Evolutionary conservation across 768 basidiomycete genomes (phyloP).

Genomic region (Fibroporia radiculosa): DNA sequence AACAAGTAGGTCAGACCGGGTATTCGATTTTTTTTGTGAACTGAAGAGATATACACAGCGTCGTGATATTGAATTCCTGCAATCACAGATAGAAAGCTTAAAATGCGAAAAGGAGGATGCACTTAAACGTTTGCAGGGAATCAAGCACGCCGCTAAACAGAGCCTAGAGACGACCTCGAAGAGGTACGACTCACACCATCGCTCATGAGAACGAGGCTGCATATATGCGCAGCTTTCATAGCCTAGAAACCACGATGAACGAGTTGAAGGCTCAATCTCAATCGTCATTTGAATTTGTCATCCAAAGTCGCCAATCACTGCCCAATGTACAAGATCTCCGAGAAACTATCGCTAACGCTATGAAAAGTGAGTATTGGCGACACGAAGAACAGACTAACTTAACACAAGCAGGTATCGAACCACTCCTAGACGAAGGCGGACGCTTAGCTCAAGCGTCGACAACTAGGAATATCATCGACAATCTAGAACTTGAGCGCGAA

Average conservation of each 20-base stretch:
- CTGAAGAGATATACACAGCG: conserved; percentile 11
- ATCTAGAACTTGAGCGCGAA: conserved; percentile 15
- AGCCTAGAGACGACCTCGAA: conserved; percentile 16
- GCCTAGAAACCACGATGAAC: conserved; percentile 5
- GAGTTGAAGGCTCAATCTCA: conserved; percentile 19
- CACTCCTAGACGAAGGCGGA: conserved; percentile 15
- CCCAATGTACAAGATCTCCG: conserved; percentile 17
- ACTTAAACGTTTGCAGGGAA: conserved; percentile 13
- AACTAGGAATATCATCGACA: conserved; percentile 10
- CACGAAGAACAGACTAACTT: background rate
- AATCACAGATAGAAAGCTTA: conserved; percentile 12
- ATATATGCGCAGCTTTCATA: conserved; percentile 7
- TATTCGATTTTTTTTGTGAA: background rate
- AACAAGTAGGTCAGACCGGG: conserved; percentile 14
- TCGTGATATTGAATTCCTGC: conserved; percentile 17
- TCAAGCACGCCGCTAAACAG: conserved; percentile 19
- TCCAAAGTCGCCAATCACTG: conserved; percentile 14
- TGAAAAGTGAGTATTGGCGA: conserved; percentile 13
- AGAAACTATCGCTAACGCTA: conserved; percentile 7
- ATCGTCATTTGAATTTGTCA: conserved; percentile 11
- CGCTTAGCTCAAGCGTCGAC: conserved; percentile 9
- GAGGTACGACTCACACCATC: conserved; percentile 9
- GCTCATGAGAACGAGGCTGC: background rate
- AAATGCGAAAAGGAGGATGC: conserved; percentile 20
- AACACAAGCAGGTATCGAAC: conserved; percentile 13